phyloP scores from a whole-genome alignment of 2,329 filamentous ascomycete species.

The Pseudogymnoascus sp. region DNA sequence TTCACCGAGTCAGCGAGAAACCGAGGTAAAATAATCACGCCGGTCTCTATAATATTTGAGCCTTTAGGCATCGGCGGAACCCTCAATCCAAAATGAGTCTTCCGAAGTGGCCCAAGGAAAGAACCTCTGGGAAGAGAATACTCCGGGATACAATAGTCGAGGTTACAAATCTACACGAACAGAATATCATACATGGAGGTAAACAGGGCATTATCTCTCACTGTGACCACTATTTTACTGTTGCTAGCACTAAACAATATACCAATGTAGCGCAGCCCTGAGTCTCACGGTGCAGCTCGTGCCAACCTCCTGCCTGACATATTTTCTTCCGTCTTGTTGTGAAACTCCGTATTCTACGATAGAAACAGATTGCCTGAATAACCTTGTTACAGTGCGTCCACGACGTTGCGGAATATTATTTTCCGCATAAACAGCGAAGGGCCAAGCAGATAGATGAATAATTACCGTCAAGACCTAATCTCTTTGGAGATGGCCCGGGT shows the following conservation, averaged over 20 bases:
- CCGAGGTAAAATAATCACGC: neutral
- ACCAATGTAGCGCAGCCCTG: conserved; percentile 39
- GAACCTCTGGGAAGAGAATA: conserved; percentile 35
- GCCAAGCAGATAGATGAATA: conserved; percentile 25
- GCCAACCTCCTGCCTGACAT: conserved; percentile 36
- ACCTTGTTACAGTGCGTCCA: conserved; percentile 35
- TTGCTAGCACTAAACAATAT: neutral
- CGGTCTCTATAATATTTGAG: neutral
- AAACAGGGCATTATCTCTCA: conserved; percentile 10
- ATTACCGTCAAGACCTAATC: conserved; percentile 37
- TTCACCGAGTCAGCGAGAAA: neutral
- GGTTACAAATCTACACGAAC: conserved; percentile 31
- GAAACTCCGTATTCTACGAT: conserved; percentile 19
- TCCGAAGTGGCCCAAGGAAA: conserved; percentile 32
- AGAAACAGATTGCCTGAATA: neutral
- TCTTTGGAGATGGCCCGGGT: conserved; percentile 37
- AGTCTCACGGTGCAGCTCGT: conserved; percentile 35
- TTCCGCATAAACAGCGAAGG: conserved; percentile 27
- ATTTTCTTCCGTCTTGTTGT: conserved; percentile 38
- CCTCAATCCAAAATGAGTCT: neutral
- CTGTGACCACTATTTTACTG: neutral
- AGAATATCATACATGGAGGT: conserved; percentile 33
- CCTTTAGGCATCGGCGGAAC: neutral
- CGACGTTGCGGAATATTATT: conserved; percentile 35
- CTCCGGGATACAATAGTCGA: conserved; percentile 36